phyloP scores from a whole-genome alignment of 345 rosid genomes.

The Eucalyptus erythrocorys region DNA sequence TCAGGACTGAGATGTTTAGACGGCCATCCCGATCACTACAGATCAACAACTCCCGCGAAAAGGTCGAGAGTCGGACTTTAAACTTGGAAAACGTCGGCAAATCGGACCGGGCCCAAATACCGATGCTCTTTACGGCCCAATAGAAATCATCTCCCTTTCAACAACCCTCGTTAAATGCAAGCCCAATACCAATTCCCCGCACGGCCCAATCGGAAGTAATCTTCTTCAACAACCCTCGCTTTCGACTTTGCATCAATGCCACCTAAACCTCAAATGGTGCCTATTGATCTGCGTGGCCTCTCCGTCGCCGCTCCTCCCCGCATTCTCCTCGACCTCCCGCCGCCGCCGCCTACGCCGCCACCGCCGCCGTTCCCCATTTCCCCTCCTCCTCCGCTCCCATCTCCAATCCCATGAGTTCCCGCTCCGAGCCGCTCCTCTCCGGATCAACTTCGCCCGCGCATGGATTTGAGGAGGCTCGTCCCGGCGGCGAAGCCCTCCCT shows the following conservation, averaged over 20 bases:
- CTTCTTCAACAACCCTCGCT: background rate
- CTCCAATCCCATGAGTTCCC: background rate
- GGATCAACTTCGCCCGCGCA: background rate
- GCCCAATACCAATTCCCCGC: background rate
- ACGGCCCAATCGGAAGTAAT: background rate
- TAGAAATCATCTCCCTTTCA: background rate
- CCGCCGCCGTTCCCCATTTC: background rate
- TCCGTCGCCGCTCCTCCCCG: background rate
- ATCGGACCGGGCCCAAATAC: background rate
- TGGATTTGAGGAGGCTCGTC: constrained; percentile 51
- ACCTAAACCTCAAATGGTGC: background rate
- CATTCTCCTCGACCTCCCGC: background rate
- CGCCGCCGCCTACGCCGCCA: background rate
- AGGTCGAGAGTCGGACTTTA: background rate
- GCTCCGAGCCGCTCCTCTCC: background rate
- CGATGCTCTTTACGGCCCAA: background rate
- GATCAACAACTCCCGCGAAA: background rate
- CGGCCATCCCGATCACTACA: background rate
- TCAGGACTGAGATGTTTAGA: background rate
- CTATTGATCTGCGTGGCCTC: background rate
- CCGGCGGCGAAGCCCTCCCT: constrained; percentile 4
- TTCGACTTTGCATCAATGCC: background rate
- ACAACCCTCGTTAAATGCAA: background rate
- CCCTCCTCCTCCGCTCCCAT: background rate
- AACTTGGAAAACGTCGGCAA: background rate